Conservation (phyloP, 2,329 filamentous ascomycete genomes). For the Ascochyta viciae-villosae region DNA sequence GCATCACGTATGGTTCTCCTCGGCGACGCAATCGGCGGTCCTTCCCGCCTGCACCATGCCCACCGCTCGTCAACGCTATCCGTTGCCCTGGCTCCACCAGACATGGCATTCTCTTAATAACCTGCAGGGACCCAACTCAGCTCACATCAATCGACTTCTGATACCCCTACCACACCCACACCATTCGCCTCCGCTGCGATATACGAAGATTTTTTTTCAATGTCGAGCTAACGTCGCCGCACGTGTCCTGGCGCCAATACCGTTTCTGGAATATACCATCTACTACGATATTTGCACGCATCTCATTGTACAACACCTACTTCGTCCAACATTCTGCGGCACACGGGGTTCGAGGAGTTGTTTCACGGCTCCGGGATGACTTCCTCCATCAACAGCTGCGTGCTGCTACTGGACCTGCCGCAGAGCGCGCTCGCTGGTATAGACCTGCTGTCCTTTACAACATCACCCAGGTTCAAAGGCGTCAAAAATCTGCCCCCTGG, state of each 20-base stretch:
- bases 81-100: conserved; percentile 22
- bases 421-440: conserved; percentile 61
- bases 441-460: conserved; percentile 67
- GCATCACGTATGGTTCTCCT: conserved; percentile 23
- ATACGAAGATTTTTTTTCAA: background rate
- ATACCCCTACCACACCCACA: background rate
- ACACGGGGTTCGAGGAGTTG: conserved; percentile 43
- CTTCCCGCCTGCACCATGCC: conserved; percentile 20
- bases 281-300: conserved; percentile 3
- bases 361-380: conserved; percentile 46
- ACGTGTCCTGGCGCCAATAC: conserved; percentile 16
- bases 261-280: conserved; percentile 27
- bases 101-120: conserved; percentile 16
- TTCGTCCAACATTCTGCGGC: conserved; percentile 42
- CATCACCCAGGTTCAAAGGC: conserved; percentile 66
- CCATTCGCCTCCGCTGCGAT: background rate
- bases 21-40: conserved; percentile 26
- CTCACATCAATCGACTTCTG: background rate
- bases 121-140: background rate
- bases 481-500: conserved; percentile 65
- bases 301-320: background rate
- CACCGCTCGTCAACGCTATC: conserved; percentile 22
- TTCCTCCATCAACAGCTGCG: conserved; percentile 44
- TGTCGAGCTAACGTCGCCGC: conserved; percentile 10
- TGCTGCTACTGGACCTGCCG: conserved; percentile 55